These are phyloP conservation scores for Calonectria ilicicola DNA, from an alignment of 2,329 filamentous ascomycete species.

Conservation along the genomic window DNA sequence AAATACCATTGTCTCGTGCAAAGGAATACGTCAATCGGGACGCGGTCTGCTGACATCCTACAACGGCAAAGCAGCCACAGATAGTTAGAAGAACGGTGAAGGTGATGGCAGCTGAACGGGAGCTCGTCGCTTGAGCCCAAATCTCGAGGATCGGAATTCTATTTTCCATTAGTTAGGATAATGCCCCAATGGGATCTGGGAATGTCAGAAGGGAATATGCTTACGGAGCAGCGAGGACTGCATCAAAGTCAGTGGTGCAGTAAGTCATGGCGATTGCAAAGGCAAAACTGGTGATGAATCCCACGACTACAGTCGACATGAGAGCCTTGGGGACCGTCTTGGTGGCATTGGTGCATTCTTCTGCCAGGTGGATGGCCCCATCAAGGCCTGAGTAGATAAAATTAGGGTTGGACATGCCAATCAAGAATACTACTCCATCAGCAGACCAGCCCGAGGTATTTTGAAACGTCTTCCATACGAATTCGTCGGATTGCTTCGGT, in stretches of 20 bases:
- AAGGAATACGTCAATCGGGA: constrained; percentile 34
- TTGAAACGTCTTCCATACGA: constrained; percentile 47
- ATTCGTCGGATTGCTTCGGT: constrained; percentile 19
- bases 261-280: constrained; percentile 46
- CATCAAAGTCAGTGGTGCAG: constrained; percentile 36
- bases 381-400: constrained; percentile 53
- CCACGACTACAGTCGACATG: constrained; percentile 46
- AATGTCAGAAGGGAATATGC: background rate
- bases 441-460: constrained; percentile 44
- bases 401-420: constrained; percentile 51
- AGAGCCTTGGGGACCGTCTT: constrained; percentile 48
- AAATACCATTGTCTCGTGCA: constrained; percentile 29
- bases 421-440: constrained; percentile 50
- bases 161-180: background rate
- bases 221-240: constrained; percentile 23
- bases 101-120: constrained; percentile 9
- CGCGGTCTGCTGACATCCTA: constrained; percentile 29
- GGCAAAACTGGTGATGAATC: constrained; percentile 47
- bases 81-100: constrained; percentile 19
- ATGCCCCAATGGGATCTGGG: background rate
- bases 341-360: constrained; percentile 48
- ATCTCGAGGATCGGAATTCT: constrained; percentile 22
- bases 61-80: constrained; percentile 29
- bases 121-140: constrained; percentile 20
- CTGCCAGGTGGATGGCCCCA: constrained; percentile 51